phyloP scores from a whole-genome alignment of 2,329 filamentous ascomycete species.

The Pseudodiploospora longispora region DNA sequence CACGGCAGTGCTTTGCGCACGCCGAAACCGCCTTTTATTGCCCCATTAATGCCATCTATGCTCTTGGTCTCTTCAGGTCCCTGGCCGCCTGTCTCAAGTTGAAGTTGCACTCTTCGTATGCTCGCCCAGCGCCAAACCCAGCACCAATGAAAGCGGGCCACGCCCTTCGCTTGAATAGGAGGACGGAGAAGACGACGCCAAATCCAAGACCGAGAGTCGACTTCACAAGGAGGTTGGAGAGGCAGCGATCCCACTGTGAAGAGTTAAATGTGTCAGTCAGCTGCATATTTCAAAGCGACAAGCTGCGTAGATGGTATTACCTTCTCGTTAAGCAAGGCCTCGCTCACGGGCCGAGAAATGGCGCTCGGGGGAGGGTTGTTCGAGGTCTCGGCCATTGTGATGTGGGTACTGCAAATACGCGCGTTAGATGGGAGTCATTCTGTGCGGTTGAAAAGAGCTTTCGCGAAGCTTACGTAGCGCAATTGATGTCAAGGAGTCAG shows the following conservation, averaged over 20 bases:
- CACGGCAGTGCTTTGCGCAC: constrained; percentile 2
- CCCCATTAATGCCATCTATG: constrained; percentile 22
- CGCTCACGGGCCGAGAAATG: constrained; percentile 82
- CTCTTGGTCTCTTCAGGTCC: constrained; percentile 45
- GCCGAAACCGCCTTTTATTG: constrained; percentile 12
- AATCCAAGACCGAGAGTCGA: constrained; percentile 93
- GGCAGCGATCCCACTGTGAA: constrained; percentile 92
- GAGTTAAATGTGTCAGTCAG: not conserved
- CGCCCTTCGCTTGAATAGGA: constrained; percentile 94
- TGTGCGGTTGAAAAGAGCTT: not conserved
- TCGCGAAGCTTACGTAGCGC: constrained; percentile 10
- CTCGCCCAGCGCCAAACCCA: constrained; percentile 90
- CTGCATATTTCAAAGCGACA: not conserved
- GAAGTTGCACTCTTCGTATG: constrained; percentile 97
- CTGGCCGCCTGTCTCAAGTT: constrained; percentile 55
- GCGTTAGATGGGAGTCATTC: no score
- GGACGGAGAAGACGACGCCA: constrained; percentile 96
- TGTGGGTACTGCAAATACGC: not conserved
- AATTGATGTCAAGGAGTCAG: constrained; percentile 10
- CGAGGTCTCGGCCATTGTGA: constrained; percentile 47
- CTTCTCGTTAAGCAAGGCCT: constrained; percentile 98
- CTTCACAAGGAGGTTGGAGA: constrained; percentile 95
- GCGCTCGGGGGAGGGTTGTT: constrained; percentile 48
- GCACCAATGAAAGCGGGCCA: constrained; percentile 95
- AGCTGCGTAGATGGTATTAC: constrained; percentile 40